Evolutionary conservation across 345 rosid species (phyloP).

Genomic region (Salix arbutifolia): DNA sequence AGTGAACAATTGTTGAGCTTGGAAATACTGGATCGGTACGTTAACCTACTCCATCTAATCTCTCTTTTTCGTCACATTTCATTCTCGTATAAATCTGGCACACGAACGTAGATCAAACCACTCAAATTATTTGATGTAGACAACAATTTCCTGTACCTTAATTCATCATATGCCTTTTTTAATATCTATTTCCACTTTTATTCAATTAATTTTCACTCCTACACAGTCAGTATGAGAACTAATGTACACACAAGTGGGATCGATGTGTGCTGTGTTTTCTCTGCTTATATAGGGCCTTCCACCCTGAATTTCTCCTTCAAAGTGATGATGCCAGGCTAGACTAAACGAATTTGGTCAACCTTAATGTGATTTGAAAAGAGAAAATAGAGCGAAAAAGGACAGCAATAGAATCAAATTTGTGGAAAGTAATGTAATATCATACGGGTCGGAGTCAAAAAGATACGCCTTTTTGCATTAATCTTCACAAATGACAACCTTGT

Average conservation of each 20-base stretch:
- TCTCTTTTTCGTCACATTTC: background rate
- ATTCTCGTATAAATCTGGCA: background rate
- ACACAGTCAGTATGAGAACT: background rate
- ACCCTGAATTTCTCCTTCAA: background rate
- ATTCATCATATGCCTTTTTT: too few species aligned
- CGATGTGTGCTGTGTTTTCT: background rate
- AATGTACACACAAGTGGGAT: background rate
- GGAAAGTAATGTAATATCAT: background rate
- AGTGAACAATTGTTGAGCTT: conserved; percentile 51
- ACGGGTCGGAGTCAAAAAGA: conserved; percentile 8
- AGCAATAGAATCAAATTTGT: background rate
- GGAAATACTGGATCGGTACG: conserved; percentile 74
- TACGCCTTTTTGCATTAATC: background rate
- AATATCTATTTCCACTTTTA: too few species aligned
- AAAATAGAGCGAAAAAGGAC: background rate
- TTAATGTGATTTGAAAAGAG: conserved; percentile 1
- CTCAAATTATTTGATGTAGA: background rate
- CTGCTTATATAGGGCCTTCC: background rate
- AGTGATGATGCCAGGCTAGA: background rate
- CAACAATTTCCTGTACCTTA: background rate
- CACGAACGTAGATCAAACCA: background rate
- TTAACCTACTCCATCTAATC: background rate
- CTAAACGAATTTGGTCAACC: background rate
- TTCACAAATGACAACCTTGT: background rate
- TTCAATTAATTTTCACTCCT: too few species aligned